Base-by-base conservation (phyloP, 2,329 filamentous ascomycete genomes). In the Aulographum hederae region DNA sequence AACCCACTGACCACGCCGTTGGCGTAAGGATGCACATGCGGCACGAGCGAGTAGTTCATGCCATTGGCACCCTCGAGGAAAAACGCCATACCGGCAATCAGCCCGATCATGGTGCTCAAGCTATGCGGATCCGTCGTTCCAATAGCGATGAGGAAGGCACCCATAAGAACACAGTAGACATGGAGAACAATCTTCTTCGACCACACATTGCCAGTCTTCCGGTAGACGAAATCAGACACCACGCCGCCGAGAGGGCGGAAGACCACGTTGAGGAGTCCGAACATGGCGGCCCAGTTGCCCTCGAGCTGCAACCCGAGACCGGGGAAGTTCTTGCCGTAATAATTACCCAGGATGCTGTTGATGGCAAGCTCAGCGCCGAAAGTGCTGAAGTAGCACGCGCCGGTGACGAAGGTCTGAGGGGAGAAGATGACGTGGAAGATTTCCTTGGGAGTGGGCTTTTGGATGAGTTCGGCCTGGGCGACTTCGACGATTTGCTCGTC, bases 1-100 rank as follows among this genome's bases (percentile, higher is more conserved):
- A 79, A 60, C 84, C 84, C 1, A 26, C 3, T 18, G 15, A 28
- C 43, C 52, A 45, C 57, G 51, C 81, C 84, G 51, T 92, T 93
- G 37, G 81, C 79, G 37, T 65, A 67, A 1, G 81, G 80, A 52
- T 85, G 77, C 2, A 92, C 76, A 48, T 93, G 85, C 3, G 84
- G 82, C 18, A 93, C 76, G 5, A 93, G 65, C 0, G 80, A 71
- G 53, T 89, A 93, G 56, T 79, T 89, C 23, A 80, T 73, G 1
- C 85, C 85, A 47, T 93, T 93, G 26, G 73, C 74, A 2, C 78
- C 80, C 50, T 91, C 81, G 28, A 84, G 56, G 58, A 92, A 92
- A 48, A 92, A 65, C 1, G 78, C 80, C 57, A 84, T 66, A 6
- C 80, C 65, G 1, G 76, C 74, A 5, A 91, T 58, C 5, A 93